These are phyloP conservation scores for Aspergillus heteromorphus DNA, from an alignment of 495 filamentous ascomycete genomes.

Conservation along the genomic window DNA sequence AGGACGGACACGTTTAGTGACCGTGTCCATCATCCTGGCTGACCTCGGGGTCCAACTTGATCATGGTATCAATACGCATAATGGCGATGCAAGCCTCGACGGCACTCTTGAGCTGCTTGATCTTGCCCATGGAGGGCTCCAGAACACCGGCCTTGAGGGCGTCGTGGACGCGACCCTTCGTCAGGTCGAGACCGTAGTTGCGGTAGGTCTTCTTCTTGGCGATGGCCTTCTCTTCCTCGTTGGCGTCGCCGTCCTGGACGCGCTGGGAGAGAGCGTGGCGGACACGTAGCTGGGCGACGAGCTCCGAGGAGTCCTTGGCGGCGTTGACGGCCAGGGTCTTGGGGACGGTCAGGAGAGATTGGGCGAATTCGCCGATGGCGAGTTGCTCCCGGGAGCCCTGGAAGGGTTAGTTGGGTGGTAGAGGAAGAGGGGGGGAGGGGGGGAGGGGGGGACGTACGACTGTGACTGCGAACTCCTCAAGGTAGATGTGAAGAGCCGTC, in stretches of 20 bases:
- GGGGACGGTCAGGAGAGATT: conserved; percentile 88
- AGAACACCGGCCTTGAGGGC: conserved; percentile 90
- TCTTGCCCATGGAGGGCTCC: conserved; percentile 97
- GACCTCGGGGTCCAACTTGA: conserved; percentile 93
- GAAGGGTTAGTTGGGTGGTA: conserved; percentile 15
- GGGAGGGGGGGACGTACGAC: conserved; percentile 54
- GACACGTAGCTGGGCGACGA: conserved; percentile 91
- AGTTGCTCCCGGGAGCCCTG: conserved; percentile 93
- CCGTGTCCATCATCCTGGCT: conserved; percentile 60
- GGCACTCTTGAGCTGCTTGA: conserved; percentile 96
- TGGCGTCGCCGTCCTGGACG: conserved; percentile 72
- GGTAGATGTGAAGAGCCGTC: conserved; percentile 97
- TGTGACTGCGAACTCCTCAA: conserved; percentile 98
- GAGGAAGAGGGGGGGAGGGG: background rate
- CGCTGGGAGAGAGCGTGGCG: conserved; percentile 92
- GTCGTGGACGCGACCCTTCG: conserved; percentile 86
- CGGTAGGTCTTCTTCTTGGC: conserved; percentile 95
- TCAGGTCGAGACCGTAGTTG: conserved; percentile 93
- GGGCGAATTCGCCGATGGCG: conserved; percentile 95
- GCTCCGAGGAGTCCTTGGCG: conserved; percentile 89
- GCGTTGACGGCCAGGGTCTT: conserved; percentile 97
- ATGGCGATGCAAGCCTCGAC: conserved; percentile 99
- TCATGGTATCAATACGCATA: conserved; percentile 99
- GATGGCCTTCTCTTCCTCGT: conserved; percentile 79
- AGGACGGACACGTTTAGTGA: conserved; percentile 22